Percentiles rank a stretch among this genome's conserved stretches.
Conservation (phyloP, 1,284 basidiomycete genomes). For the Naganishia cerealis region DNA sequence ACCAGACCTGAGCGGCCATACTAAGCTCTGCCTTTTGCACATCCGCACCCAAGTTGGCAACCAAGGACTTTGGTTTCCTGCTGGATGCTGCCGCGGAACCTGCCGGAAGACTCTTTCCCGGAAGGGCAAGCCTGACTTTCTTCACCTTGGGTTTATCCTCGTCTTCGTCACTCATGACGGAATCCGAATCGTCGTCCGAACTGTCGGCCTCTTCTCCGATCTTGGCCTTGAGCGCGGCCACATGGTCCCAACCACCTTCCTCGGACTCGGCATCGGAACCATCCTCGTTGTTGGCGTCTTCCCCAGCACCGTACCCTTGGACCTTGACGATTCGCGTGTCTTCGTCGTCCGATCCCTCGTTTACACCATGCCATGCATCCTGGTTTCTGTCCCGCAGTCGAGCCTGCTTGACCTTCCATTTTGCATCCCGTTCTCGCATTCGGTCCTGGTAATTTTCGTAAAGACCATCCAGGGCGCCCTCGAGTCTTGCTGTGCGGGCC, state of each 20-base stretch:
- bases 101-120: conserved; percentile 28
- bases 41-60: conserved; percentile 45
- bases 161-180: conserved; percentile 45
- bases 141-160: conserved; percentile 41
- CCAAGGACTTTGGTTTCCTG: conserved; percentile 34
- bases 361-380: conserved; percentile 74
- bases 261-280: conserved; percentile 59
- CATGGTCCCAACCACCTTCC: conserved; percentile 73
- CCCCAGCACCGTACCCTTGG: conserved; percentile 39
- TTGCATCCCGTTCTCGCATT: conserved; percentile 80
- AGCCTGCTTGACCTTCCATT: conserved; percentile 82
- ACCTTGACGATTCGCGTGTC: conserved; percentile 50
- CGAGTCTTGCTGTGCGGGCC: conserved; percentile 65
- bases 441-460: conserved; percentile 85
- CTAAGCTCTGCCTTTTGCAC: conserved; percentile 53
- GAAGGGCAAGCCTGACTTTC: conserved; percentile 36
- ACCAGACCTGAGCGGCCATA: conserved; percentile 74
- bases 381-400: conserved; percentile 71
- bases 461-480: conserved; percentile 80
- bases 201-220: conserved; percentile 60
- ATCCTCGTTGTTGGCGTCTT: conserved; percentile 51
- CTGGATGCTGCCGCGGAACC: conserved; percentile 31
- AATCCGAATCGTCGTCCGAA: conserved; percentile 44
- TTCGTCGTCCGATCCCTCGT: conserved; percentile 46
- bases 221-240: conserved; percentile 65